Evolutionary conservation across 192 early-diverging fungal species (phyloP), one percentile per base, ranked within the genome.

Genomic region (Mortierella alpina): DNA sequence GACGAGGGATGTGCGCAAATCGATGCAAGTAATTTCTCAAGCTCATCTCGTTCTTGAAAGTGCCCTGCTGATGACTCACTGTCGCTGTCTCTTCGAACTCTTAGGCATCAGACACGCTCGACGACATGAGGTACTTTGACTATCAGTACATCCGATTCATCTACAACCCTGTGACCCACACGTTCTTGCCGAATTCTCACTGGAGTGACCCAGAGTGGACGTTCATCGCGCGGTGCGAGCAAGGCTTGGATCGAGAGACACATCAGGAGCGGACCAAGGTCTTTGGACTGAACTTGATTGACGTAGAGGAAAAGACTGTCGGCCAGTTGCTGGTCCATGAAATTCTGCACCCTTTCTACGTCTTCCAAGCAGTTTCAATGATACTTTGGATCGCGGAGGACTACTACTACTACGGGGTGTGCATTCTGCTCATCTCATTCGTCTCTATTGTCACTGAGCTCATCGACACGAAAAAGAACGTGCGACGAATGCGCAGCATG

Each of bases 361-460:
- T 95, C 58, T 95, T 95, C 67, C 94, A 94, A 73, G 90, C 89
- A 7, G 90, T 91, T 54, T 93, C 91, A 56, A 90, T 95, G 20
- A 54, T 92, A 7, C 85, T 95, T 5, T 95, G 94, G 98, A 92
- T 87, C 67, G 68, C 92, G 23, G 98, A 99, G 65, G 89, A 97
- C 79, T 99, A 99, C 84, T 93, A 95, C 63, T 97, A 97, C 82
- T 99, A 98, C 72, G 98, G 96, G 1, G 84, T 86, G 18, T 97
- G 96, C 74, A 98, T 99, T 62, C 86, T 97, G 60, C 61, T 97
- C 13, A 97, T 98, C 57, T 94, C 95, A 13, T 89, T 90, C 0
- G 83, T 90, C 17, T 94, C 95, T 13, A 91, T 96, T 12, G 69
- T 93, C 42, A 87, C 88, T 14, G 95, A 96, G 5, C 84, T 97